Percentiles rank a stretch among this genome's conserved stretches.
phyloP scores from a whole-genome alignment of 129 eudicot genomes.

The Pittosporum tobira region DNA sequence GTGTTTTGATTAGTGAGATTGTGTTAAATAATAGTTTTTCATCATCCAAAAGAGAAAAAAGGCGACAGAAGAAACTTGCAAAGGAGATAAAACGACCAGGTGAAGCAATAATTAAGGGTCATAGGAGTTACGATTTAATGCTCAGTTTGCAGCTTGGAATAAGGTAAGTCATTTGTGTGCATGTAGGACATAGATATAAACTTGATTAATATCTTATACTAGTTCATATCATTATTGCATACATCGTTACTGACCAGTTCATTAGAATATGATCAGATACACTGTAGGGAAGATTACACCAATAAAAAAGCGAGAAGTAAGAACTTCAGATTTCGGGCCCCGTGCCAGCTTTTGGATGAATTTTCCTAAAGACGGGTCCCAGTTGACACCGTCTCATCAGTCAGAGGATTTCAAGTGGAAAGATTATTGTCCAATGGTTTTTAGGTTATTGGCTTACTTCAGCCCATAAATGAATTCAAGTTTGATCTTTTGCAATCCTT shows the following conservation, averaged over 20 bases:
- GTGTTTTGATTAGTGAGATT: conserved; percentile 83
- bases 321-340: conserved; percentile 75
- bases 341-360: conserved; percentile 98
- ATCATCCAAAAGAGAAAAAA: conserved; percentile 47
- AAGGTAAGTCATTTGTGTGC: too few relatives aligned
- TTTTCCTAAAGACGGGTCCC: conserved; percentile 89
- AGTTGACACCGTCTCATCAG: conserved; percentile 81
- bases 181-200: background rate
- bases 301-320: conserved; percentile 76
- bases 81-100: conserved; percentile 76
- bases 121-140: conserved; percentile 91
- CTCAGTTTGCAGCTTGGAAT: conserved; percentile 96
- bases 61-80: conserved; percentile 59
- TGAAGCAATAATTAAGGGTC: conserved; percentile 82
- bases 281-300: conserved; percentile 99
- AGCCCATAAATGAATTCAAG: too few relatives aligned
- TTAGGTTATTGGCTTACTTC: conserved; percentile 57
- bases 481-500: background rate
- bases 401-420: conserved; percentile 96
- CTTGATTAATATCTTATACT: background rate
- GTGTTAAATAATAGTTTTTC: conserved; percentile 55
- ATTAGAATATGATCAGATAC: conserved; percentile 48
- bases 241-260: conserved; percentile 12
- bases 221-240: conserved; percentile 1
- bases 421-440: conserved; percentile 98